Conservation (phyloP, 2,329 filamentous ascomycete species). For the Alternaria brassicicola region DNA sequence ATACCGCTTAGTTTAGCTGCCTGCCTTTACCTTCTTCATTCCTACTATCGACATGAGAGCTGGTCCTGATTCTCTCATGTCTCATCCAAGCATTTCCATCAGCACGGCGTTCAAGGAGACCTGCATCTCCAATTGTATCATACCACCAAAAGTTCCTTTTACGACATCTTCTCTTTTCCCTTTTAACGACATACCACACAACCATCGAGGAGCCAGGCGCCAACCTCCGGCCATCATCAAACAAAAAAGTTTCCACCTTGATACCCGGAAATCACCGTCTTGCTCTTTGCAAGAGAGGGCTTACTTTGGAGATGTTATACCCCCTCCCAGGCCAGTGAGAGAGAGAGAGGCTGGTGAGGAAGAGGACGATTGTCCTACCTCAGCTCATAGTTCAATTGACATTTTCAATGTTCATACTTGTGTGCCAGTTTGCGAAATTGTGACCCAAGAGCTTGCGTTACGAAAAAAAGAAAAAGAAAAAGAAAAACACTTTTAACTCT, state of each 20-base stretch:
- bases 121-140: slow-evolving; percentile 14
- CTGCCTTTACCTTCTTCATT: slow-evolving; percentile 9
- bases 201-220: slow-evolving; percentile 47
- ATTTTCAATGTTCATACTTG: not conserved
- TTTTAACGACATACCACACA: slow-evolving; percentile 24
- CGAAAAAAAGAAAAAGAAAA: too few species aligned
- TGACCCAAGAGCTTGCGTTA: not conserved
- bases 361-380: not conserved
- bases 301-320: not conserved
- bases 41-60: slow-evolving; percentile 36
- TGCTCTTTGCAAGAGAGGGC: slow-evolving; percentile 18
- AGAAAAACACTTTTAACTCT: too few species aligned
- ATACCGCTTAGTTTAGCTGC: not conserved
- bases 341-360: not conserved
- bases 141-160: slow-evolving; percentile 19
- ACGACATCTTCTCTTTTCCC: slow-evolving; percentile 5
- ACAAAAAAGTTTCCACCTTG: slow-evolving; percentile 9
- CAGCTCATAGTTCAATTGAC: not conserved
- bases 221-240: slow-evolving; percentile 12
- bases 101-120: slow-evolving; percentile 17
- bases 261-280: slow-evolving; percentile 15
- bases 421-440: not conserved
- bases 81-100: slow-evolving; percentile 15
- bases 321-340: not conserved
- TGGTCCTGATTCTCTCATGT: slow-evolving; percentile 49